Base-by-base conservation (phyloP, 2,329 filamentous ascomycete species). In the Fusarium bactridioides region DNA sequence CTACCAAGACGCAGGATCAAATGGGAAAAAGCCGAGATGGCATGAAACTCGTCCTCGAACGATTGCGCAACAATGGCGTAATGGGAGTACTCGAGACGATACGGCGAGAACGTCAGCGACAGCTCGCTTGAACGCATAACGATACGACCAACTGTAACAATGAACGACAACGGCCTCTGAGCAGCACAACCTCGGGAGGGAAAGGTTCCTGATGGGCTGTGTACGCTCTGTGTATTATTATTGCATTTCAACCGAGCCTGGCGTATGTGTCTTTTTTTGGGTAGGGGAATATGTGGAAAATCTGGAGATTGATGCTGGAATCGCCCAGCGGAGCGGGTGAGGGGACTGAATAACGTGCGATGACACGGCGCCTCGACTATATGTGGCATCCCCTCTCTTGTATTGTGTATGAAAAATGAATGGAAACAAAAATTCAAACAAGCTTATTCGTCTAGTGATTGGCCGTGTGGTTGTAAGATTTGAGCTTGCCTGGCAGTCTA, bases 11-110 rank as follows among this genome's bases (percentile, higher is more conserved):
- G 10, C 89, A 92, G 73, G 91, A 92, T 76, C 92, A 93, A 79
- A 87, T 95, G 76, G 90, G 91, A 57, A 95, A 95, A 83, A 93
- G 92, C 74, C 90, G 92, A 55, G 92, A 95, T 79, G 93, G 93
- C 54, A 95, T 96, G 93, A 90, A 89, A 63, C 89, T 95, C 41
- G 93, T 96, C 13, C 85, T 96, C 27, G 92, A 94, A 81, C 86
- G 93, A 53, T 83, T 90, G 58, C 85, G 88, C 53, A 87, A 88
- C 79, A 88, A 85, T 44, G 87, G 88, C 35, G 85, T 89, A 63
- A 86, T 89, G 61, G 86, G 87, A 43, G 87, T 90, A 35, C 80
- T 90, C 38, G 88, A 90, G 78, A 84, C 87, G 55, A 82, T 88
- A 72, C 84, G 87, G 45, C 78, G 82, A 47, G 83, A 85, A 69